Evolutionary conservation across 352 stramenopile species (phyloP).

Genomic region (Phytopythium helicoides): DNA sequence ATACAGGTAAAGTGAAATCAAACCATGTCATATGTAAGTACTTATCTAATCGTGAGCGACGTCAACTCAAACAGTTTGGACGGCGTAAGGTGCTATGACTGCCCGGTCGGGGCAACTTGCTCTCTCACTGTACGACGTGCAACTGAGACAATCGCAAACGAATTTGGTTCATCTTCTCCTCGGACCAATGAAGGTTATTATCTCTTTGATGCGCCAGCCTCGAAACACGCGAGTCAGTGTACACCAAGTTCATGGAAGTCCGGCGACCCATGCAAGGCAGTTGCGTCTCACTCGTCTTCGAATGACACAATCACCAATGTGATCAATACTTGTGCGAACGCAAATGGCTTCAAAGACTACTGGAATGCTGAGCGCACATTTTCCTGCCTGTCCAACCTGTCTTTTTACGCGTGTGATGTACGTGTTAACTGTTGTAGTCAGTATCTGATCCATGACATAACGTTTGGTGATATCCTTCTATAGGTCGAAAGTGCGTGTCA

Average conservation of each 20-base stretch:
- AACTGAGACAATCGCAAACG: constrained; percentile 39
- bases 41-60: too few relatives aligned
- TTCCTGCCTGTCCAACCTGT: constrained; percentile 44
- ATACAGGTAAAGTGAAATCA: constrained; percentile 36
- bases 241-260: constrained; percentile 37
- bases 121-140: constrained; percentile 51
- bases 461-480: not conserved
- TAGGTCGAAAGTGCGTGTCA: constrained; percentile 49
- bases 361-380: constrained; percentile 60
- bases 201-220: constrained; percentile 44
- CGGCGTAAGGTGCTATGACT: constrained; percentile 50
- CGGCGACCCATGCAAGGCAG: constrained; percentile 45
- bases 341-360: constrained; percentile 41
- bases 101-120: constrained; percentile 41
- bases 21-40: too few relatives aligned
- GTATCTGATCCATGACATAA: not conserved
- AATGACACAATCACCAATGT: constrained; percentile 25
- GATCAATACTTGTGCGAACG: constrained; percentile 35
- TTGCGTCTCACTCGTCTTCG: constrained; percentile 11
- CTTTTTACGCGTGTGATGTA: constrained; percentile 72
- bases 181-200: constrained; percentile 57
- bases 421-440: too few relatives aligned
- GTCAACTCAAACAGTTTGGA: constrained; percentile 35
- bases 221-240: constrained; percentile 29
- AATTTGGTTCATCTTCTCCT: constrained; percentile 49